Conservation (phyloP, 1,284 basidiomycete species). For the Psilocybe mexicana region DNA sequence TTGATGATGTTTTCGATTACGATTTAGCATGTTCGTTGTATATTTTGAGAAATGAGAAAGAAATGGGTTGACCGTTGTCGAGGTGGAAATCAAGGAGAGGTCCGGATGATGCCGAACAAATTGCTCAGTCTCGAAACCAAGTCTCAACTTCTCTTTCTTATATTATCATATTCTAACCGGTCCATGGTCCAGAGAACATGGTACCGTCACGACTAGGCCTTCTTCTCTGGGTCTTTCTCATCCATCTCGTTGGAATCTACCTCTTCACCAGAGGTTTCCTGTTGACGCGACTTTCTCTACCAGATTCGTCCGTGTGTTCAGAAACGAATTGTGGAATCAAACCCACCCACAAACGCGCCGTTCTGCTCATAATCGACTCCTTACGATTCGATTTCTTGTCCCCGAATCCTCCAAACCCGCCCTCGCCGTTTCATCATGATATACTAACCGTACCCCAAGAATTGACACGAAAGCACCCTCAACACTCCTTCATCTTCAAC, state of each 20-base stretch:
- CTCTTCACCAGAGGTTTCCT: slow-evolving; percentile 91
- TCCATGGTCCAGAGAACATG: slow-evolving; percentile 4
- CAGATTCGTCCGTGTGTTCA: slow-evolving; percentile 53
- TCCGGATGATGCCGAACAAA: too few species aligned
- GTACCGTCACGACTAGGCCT: slow-evolving; percentile 32
- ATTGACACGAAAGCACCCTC: slow-evolving; percentile 62
- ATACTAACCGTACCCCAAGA: slow-evolving; percentile 79
- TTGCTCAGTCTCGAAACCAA: too few species aligned
- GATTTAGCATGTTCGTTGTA: too few species aligned
- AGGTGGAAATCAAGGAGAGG: too few species aligned
- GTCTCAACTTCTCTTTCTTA: too few species aligned
- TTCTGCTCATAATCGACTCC: slow-evolving; percentile 91
- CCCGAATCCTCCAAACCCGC: slow-evolving; percentile 59
- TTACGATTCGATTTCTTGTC: slow-evolving; percentile 95
- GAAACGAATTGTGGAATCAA: slow-evolving; percentile 48
- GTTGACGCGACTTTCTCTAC: slow-evolving; percentile 78
- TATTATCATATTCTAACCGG: too few species aligned
- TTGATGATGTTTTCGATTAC: too few species aligned
- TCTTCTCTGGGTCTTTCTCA: slow-evolving; percentile 58
- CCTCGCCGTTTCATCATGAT: slow-evolving; percentile 79
- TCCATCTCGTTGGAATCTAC: slow-evolving; percentile 66
- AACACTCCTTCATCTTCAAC: slow-evolving; percentile 84
- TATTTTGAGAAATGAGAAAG: too few species aligned
- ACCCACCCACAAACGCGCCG: slow-evolving; percentile 74
- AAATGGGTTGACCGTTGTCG: too few species aligned